A percentile compares a stretch with the other conserved stretches of the same genome.
Conservation (phyloP, 305 asterid species). For the Fraxinus ornus region DNA sequence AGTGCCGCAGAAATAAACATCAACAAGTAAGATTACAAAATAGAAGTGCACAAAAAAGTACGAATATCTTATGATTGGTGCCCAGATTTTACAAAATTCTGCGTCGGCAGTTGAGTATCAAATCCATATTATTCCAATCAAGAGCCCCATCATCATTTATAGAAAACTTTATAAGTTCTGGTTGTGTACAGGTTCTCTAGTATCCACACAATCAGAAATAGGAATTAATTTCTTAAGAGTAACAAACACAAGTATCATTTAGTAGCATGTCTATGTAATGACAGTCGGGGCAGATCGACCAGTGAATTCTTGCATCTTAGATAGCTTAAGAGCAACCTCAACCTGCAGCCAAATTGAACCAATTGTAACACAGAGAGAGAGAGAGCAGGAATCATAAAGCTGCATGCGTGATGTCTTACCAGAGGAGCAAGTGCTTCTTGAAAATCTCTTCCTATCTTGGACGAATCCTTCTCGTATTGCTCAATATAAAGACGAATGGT, state of each 20-base stretch:
- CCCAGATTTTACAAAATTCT: background rate
- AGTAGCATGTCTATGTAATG: slow-evolving; percentile 52
- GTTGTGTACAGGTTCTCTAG: background rate
- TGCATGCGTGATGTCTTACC: slow-evolving; percentile 34
- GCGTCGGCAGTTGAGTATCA: background rate
- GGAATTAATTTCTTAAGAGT: background rate
- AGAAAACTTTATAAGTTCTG: background rate
- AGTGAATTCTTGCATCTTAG: slow-evolving; percentile 86
- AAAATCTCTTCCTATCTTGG: slow-evolving; percentile 83
- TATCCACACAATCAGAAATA: background rate
- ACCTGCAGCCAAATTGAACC: slow-evolving; percentile 45
- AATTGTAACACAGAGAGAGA: background rate
- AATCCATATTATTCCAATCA: background rate
- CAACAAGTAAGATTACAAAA: background rate
- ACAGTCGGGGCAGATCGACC: slow-evolving; percentile 94
- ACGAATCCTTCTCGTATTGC: slow-evolving; percentile 83
- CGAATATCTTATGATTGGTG: background rate
- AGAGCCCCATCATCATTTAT: background rate
- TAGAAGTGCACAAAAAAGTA: background rate
- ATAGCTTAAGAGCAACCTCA: slow-evolving; percentile 86
- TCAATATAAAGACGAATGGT: slow-evolving; percentile 95
- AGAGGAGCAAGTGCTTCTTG: slow-evolving; percentile 87
- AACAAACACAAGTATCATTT: background rate
- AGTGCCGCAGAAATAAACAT: background rate
- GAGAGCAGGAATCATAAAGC: background rate